phyloP scores from a whole-genome alignment of 225 moss, liverwort and hornwort genomes.

The Takakia lepidozioides region DNA sequence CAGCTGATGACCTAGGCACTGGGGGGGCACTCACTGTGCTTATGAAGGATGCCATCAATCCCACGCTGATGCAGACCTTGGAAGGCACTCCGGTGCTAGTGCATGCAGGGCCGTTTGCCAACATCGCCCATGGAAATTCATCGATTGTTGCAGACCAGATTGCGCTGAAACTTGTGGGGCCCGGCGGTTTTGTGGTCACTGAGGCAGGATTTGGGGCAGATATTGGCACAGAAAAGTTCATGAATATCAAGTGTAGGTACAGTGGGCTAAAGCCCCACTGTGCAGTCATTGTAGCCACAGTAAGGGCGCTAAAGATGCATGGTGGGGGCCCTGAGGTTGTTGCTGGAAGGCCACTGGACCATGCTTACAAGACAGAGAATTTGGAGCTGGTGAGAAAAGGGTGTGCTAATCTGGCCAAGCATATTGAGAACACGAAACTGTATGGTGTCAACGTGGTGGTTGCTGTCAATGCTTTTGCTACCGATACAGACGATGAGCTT shows the following conservation, averaged over 20 bases:
- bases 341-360: conserved; percentile 88
- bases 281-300: conserved; percentile 86
- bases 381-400: conserved; percentile 73
- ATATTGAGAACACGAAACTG: conserved; percentile 71
- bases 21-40: conserved; percentile 96
- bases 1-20: conserved; percentile 83
- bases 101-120: conserved; percentile 94
- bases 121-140: conserved; percentile 95
- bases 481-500: conserved; percentile 80
- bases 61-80: conserved; percentile 92
- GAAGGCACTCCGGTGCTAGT: conserved; percentile 93
- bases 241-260: conserved; percentile 88
- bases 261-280: conserved; percentile 89
- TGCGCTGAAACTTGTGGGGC: conserved; percentile 74
- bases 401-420: conserved; percentile 65
- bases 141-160: conserved; percentile 95
- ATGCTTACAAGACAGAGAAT: conserved; percentile 77
- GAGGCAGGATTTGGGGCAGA: conserved; percentile 97
- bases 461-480: conserved; percentile 86
- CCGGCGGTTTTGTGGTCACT: conserved; percentile 76
- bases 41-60: conserved; percentile 91
- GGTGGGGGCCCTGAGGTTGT: conserved; percentile 95
- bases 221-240: conserved; percentile 96
- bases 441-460: conserved; percentile 98
- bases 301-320: conserved; percentile 96